phyloP scores from a whole-genome alignment of 225 moss, liverwort and hornwort genomes.

The Bryum argenteum region DNA sequence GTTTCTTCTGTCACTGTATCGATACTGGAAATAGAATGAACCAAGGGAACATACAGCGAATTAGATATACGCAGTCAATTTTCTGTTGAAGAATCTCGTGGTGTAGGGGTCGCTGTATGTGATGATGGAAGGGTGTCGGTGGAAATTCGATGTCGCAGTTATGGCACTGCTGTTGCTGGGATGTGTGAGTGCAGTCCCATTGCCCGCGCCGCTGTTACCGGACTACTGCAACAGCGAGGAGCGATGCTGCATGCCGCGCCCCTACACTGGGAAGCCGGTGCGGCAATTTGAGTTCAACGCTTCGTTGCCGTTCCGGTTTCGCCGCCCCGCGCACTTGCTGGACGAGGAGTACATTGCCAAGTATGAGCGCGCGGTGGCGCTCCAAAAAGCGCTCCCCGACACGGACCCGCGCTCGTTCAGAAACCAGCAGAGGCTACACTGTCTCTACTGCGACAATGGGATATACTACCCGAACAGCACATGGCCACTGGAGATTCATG shows the following conservation, averaged over 20 bases:
- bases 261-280: slow-evolving; percentile 30
- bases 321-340: slow-evolving; percentile 35
- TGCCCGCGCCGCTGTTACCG: slow-evolving; percentile 31
- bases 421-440: slow-evolving; percentile 43
- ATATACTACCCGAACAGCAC: slow-evolving; percentile 29
- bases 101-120: neutral
- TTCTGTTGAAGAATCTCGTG: neutral
- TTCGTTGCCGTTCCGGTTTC: slow-evolving; percentile 23
- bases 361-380: slow-evolving; percentile 34
- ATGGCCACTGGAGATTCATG: slow-evolving; percentile 51
- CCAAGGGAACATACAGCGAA: no score
- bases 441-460: slow-evolving; percentile 46
- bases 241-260: slow-evolving; percentile 40
- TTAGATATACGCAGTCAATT: no score
- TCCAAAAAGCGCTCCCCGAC: slow-evolving; percentile 39
- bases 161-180: neutral
- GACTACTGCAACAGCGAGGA: slow-evolving; percentile 36
- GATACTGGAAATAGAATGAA: no score
- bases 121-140: neutral
- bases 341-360: slow-evolving; percentile 31
- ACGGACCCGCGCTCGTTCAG: slow-evolving; percentile 45
- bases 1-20: no score
- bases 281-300: slow-evolving; percentile 27
- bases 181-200: neutral
- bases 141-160: neutral